Conservation (phyloP, 2,329 filamentous ascomycete genomes). For the Dothiorella sarmentorum region DNA sequence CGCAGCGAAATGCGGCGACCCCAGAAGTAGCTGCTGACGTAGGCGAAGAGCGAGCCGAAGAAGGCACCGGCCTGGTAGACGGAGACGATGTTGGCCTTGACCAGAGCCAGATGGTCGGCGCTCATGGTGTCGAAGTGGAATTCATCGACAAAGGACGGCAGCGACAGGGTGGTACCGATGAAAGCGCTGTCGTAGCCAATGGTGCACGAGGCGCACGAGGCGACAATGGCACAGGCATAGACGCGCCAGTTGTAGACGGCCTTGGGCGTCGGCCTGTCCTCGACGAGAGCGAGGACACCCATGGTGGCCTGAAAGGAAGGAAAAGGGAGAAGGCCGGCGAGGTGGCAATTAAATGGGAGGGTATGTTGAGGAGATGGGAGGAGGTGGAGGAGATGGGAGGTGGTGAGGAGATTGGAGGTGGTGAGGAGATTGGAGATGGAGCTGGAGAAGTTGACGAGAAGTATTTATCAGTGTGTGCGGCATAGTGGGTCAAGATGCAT, state of each 20-base stretch:
- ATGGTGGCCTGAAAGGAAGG: slow-evolving; percentile 23
- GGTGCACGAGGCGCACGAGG: slow-evolving; percentile 57
- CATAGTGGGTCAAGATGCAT: neutral
- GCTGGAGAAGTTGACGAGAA: neutral
- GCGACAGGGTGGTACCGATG: slow-evolving; percentile 70
- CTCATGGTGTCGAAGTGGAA: slow-evolving; percentile 60
- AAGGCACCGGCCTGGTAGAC: slow-evolving; percentile 81
- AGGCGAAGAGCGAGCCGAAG: slow-evolving; percentile 72
- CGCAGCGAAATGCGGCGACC: slow-evolving; percentile 65
- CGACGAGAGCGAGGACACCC: slow-evolving; percentile 35
- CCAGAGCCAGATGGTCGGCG: slow-evolving; percentile 50
- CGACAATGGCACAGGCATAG: slow-evolving; percentile 53
- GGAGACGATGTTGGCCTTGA: slow-evolving; percentile 74
- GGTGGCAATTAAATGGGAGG: neutral
- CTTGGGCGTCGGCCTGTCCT: slow-evolving; percentile 52
- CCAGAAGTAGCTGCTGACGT: slow-evolving; percentile 62
- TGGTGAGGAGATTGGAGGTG: neutral
- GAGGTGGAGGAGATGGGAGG: neutral
- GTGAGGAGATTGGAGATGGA: neutral
- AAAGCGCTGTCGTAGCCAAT: slow-evolving; percentile 69
- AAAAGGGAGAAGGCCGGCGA: neutral
- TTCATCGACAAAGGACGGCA: slow-evolving; percentile 66
- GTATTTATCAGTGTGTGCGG: slow-evolving; percentile 5
- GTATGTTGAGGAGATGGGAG: neutral
- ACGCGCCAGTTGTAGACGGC: slow-evolving; percentile 60